These are phyloP conservation scores for Tetrastigma voinierianum DNA, from an alignment of 164 flowering plant species.

Conservation along the genomic window DNA sequence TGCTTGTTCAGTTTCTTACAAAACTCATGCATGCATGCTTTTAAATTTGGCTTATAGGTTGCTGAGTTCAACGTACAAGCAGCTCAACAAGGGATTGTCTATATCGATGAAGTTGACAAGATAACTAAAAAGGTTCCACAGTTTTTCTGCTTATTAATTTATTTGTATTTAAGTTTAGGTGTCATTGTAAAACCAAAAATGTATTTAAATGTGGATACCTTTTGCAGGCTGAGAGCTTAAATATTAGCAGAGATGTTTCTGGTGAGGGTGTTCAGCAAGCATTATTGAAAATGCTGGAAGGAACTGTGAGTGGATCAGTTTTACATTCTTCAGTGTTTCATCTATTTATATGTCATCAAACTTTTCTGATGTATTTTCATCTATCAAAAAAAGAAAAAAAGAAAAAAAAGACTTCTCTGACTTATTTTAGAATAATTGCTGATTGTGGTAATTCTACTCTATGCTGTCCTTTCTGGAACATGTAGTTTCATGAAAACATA, in stretches of 20 bases:
- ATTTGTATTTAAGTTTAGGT: not conserved
- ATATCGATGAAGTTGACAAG: constrained; percentile 99
- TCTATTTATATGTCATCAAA: not conserved
- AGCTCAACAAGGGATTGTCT: constrained; percentile 98
- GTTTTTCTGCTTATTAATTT: constrained; percentile 2
- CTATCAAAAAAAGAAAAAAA: too few species aligned
- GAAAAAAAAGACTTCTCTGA: too few species aligned
- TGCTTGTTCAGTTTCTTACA: not conserved
- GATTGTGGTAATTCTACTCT: not conserved
- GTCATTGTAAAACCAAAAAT: not conserved
- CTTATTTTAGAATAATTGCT: not conserved
- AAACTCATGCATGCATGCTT: constrained; percentile 8
- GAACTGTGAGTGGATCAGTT: constrained; percentile 73
- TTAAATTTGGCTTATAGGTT: constrained; percentile 42
- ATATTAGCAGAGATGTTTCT: constrained; percentile 96
- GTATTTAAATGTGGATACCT: not conserved
- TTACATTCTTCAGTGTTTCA: not conserved
- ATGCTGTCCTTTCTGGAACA: not conserved
- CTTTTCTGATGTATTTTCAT: too few species aligned
- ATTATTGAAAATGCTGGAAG: constrained; percentile 94
- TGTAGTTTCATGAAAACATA: not conserved
- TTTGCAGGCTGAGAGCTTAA: constrained; percentile 85
- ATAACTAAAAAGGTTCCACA: constrained; percentile 86
- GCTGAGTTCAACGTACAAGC: constrained; percentile 97
- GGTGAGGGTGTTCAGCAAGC: constrained; percentile 99